Evolutionary conservation across 306 rosid genomes (phyloP), one percentile per base, ranked within the genome.

Genomic region (Chamaecrista fasciculata): DNA sequence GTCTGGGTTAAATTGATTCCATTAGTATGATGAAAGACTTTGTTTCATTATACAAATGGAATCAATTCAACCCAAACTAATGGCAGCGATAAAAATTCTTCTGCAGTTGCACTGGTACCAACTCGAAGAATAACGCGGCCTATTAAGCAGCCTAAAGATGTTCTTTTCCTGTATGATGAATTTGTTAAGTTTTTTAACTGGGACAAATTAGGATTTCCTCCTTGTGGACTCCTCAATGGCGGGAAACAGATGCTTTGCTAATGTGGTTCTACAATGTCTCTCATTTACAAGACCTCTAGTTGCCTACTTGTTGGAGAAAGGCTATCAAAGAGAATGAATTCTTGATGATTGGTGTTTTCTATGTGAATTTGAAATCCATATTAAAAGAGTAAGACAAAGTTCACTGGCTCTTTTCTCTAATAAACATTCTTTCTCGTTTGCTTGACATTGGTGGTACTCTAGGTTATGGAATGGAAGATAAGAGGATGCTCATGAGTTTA

Each of bases 401-500:
- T 71, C 65, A 11, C 92, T 79, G 69, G 80, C 95, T n/a, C 18
- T 91, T 94, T 86, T 91, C 96, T 50, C 97, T 97, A 3, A 85
- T 75, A 70, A 88, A 86, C 76, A 91, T 94, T 81, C 95, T 94
- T 61, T 91, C 91, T 28, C n/a, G n/a, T n/a, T n/a, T n/a, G n/a
- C n/a, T n/a, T n/a, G n/a, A n/a, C n/a, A n/a, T n/a, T n/a, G n/a
- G 99, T 62, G 96, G 95, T 72, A 94, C 95, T 66, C 82, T 94
- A 51, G 99, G 96, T 63, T 86, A 79, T 47, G 99, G 99, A 73
- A 82, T n/a, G n/a, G n/a, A n/a, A n/a, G 96, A 75, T 97, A 94
- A 78, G 97, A 94, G 83, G 99, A 94, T 85, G 99, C 99, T 64
- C 99, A 94, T 43, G 99, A 94, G 83, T 86, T 94, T 78, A 94